Evolutionary conservation across 2,329 filamentous ascomycete species (phyloP), one percentile per base, ranked within the genome.

Genomic region (Aspergillus sp.): DNA sequence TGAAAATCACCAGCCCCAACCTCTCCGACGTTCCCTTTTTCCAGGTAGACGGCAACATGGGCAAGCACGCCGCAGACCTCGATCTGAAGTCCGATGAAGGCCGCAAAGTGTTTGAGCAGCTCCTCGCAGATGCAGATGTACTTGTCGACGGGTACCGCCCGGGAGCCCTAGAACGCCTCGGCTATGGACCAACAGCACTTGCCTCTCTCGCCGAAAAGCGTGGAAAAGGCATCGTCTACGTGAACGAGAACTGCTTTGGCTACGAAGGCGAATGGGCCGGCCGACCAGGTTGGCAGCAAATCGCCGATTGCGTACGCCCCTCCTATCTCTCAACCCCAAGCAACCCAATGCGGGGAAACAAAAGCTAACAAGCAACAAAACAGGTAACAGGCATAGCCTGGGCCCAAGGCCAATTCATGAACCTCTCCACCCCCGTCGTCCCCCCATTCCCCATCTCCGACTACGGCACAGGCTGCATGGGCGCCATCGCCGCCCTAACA

Each of bases 11-110:
- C 3, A 87, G 86, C 7, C 84, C 87, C 0, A 79, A 85, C 50
- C 80, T 92, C n/a, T 85, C 86, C 4, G 89, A 91, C 63, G 87
- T 91, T 1, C 87, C 88, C 0, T 89, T 89, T 75, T 91, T 91
- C 74, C 89, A 91, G 67, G 84, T 91, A 1, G 89, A 91, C 66
- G 86, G 88, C 13, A 91, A 91, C 71, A 86, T 88, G 70, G 89
- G 89, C 25, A 92, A 92, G 72, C 88, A 88, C 65, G 83, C 87
- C 0, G 81, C 83, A 1, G 85, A 89, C 22, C 77, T 92, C 6
- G 83, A 91, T 64, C 80, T 91, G 8, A 87, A 87, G 67, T 79
- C 82, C 0, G 63, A 78, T 0, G 72, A 76, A n/a, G 87, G 87
- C 17, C 81, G 86, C 17, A 72, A 73, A 8, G 72, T 74, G 0